Base-by-base conservation (phyloP, 2,329 filamentous ascomycete species). In the Pyricularia sp. region DNA sequence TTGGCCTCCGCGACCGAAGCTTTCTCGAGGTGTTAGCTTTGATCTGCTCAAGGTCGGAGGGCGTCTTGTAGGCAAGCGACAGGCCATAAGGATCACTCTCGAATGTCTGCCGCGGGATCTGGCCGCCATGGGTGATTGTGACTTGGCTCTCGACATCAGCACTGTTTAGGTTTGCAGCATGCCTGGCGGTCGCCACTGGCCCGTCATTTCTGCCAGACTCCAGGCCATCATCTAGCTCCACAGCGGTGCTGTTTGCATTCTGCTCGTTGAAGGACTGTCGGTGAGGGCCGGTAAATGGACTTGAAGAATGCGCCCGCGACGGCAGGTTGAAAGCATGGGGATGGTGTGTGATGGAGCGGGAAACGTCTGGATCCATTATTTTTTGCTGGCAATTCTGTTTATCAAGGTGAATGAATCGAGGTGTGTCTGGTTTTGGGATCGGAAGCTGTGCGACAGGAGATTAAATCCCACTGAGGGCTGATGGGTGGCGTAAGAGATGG, bases 1-100 rank as follows among this genome's bases (percentile, higher is more conserved):
- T 19, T 49, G 40, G 66, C 66, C 71, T 65, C 70, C 70, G 62
- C 22, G 66, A 28, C 6, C 53, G 31, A 40, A 90, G 87, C 77
- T 93, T 93, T 68, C 88, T 85, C 8, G 89, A 89, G 1, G 86
- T 89, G 73, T 96, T 96, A 65, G 91, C 88, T 68, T 86, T 85
- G 74, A 96, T 93, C 70, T 84, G 80, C 44, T 87, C 83, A 68
- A 97, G 85, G 73, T 97, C 90, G 22, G 82, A 84, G 33, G 86
- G 80, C 24, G 88, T 86, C 78, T 96, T 97, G 74, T 94, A 84
- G 64, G 85, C 86, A 2, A 84, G 84, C 0, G 89, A 86, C 4
- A 97, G 86, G 65, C 87, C 85, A 75, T 91, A 94, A 0, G 93
- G 93, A 70, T 97, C 93, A 71, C 85, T 88, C 68, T 87, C 85